Evolutionary conservation across 108 stramenopile genomes (phyloP).

Genomic region (Aurantiochytrium sp.): DNA sequence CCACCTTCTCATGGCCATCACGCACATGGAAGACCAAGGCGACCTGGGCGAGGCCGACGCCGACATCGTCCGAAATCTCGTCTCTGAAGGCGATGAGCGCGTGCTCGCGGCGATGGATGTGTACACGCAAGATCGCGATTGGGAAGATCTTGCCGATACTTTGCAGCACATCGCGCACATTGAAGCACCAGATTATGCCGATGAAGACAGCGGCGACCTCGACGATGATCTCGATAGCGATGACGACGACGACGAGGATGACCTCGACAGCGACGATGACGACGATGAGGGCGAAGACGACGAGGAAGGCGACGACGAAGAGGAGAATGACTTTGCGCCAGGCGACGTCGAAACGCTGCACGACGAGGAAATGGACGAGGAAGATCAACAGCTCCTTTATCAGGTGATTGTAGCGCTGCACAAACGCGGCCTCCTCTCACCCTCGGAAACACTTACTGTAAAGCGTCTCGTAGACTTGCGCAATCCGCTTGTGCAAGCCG

Average conservation of each 20-base stretch:
- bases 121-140: neutral
- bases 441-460: neutral
- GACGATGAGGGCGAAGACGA: neutral
- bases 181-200: neutral
- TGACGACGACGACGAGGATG: neutral
- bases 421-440: neutral
- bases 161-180: neutral
- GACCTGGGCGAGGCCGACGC: neutral
- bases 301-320: neutral
- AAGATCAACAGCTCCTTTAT: neutral
- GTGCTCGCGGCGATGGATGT: neutral
- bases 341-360: neutral
- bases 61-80: neutral
- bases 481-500: neutral
- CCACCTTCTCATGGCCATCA: neutral
- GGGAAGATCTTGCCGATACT: neutral
- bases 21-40: neutral
- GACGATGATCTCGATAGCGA: neutral
- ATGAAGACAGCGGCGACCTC: neutral
- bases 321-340: neutral
- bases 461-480: neutral
- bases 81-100: constrained; percentile 2
- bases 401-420: neutral
- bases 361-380: neutral
- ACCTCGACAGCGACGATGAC: neutral